Base-by-base conservation (phyloP, 371 early-diverging fungal genomes). In the Batkoa obscura region DNA sequence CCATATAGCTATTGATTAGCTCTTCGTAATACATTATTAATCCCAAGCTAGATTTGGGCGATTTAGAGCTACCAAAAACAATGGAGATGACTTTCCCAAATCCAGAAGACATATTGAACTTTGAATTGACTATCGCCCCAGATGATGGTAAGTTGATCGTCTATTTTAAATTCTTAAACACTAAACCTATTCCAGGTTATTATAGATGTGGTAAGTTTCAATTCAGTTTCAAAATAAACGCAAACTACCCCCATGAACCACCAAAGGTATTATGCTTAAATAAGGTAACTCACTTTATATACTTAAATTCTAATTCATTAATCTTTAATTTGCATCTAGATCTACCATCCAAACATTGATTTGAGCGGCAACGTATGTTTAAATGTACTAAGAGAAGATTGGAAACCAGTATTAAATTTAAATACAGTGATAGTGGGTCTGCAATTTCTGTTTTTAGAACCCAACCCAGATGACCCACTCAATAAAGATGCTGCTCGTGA, bases 341-440 rank as follows among this genome's bases (percentile, higher is more conserved):
- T 94, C 55, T 94, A 90, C 68, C 99, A 99, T 70, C 98, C 98
- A 39, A 99, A 99, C 69, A 98, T 99, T 60, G 94, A 97, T 65
- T 73, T 90, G 10, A 90, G 92, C 45, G 98, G 98, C 43, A 88
- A 94, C 59, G 89, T 99, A 41, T 99, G 99, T 64, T 69, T 99
- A 47, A 99, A 99, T 69, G 95, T 99, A 59, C 74, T 99, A 59
- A 87, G 99, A 56, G 95, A 94, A 64, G 95, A 98, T 66, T 99
- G 99, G 99, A 96, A 92, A 57, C 99, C 99, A 2, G 99, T 99
- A 9, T 74, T 99, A 35, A 94, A 90, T 59, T 74, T 99, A 58
- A 88, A 92, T 66, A 83, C 97, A 41, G 86, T 99, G 37, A 66
- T 99, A 49, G 83, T 99, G 45, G 97, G 98, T 5, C 72, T 99